Evolutionary conservation across 306 rosid genomes (phyloP).

Genomic region (Prunus mume): DNA sequence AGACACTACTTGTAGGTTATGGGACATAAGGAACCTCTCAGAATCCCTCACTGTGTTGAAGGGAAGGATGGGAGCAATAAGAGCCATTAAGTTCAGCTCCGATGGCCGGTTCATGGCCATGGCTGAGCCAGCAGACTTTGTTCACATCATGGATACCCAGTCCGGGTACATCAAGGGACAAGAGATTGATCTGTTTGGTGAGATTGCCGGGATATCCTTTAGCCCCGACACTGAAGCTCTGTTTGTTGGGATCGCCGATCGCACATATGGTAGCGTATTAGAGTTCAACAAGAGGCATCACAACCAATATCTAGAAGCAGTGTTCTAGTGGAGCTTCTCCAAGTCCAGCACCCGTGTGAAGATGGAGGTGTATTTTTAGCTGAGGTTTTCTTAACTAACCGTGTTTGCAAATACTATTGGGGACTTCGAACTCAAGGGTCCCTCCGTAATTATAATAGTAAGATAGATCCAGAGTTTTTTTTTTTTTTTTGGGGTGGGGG

Average conservation of each 20-base stretch:
- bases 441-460: background rate
- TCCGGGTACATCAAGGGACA: conserved; percentile 56
- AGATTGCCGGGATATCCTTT: conserved; percentile 82
- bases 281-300: conserved; percentile 61
- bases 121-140: conserved; percentile 97
- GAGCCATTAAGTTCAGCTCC: conserved; percentile 61
- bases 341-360: background rate
- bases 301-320: conserved; percentile 39
- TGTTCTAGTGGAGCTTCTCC: conserved; percentile 29
- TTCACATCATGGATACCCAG: conserved; percentile 59
- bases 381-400: background rate
- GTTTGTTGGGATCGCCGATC: conserved; percentile 80
- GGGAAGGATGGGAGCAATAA: conserved; percentile 93
- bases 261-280: conserved; percentile 77
- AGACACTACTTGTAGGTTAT: conserved; percentile 90
- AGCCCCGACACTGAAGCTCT: conserved; percentile 86
- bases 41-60: conserved; percentile 68
- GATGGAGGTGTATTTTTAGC: background rate
- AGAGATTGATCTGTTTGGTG: conserved; percentile 90
- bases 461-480: background rate
- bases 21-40: conserved; percentile 90
- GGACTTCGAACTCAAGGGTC: background rate
- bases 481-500: too few species aligned
- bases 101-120: conserved; percentile 82
- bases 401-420: background rate